Percentiles rank a stretch among this genome's conserved stretches.
phyloP scores from a whole-genome alignment of 2,329 filamentous ascomycete species.

The Diaporthe ampelina region DNA sequence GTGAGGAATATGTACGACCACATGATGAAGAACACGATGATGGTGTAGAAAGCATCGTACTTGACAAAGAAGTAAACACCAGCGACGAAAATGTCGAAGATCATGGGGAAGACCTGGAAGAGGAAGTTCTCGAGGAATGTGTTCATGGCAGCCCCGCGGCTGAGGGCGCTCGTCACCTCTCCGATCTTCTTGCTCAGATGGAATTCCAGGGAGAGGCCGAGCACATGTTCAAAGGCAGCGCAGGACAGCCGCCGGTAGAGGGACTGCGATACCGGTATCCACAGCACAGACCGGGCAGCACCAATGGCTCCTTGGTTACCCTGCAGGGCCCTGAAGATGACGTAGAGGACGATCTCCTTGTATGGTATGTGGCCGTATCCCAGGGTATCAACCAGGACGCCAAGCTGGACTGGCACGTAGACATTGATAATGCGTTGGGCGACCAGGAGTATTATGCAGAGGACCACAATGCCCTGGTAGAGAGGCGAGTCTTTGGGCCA shows the following conservation, averaged over 20 bases:
- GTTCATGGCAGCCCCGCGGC: conserved; percentile 62
- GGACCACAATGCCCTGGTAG: conserved; percentile 56
- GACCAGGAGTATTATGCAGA: conserved; percentile 58
- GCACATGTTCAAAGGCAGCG: conserved; percentile 63
- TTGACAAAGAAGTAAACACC: conserved; percentile 60
- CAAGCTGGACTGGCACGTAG: conserved; percentile 58
- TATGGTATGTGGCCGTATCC: conserved; percentile 58
- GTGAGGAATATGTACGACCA: conserved; percentile 65
- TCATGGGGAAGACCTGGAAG: conserved; percentile 65
- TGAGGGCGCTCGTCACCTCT: conserved; percentile 64
- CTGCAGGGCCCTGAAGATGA: conserved; percentile 60
- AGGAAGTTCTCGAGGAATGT: conserved; percentile 63
- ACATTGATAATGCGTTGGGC: conserved; percentile 60
- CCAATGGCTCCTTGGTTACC: conserved; percentile 61
- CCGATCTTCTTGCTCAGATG: conserved; percentile 66
- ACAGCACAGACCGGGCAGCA: conserved; percentile 58
- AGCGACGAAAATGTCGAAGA: conserved; percentile 64
- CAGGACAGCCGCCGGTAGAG: conserved; percentile 58
- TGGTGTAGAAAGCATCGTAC: conserved; percentile 63
- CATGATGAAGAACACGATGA: conserved; percentile 63
- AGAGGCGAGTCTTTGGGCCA: conserved; percentile 59
- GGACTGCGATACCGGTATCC: conserved; percentile 62
- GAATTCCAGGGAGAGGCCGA: conserved; percentile 63
- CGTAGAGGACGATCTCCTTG: conserved; percentile 58
- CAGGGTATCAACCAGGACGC: conserved; percentile 56